phyloP scores from a whole-genome alignment of 2,329 filamentous ascomycete genomes.

The Gaeumannomyces tritici region DNA sequence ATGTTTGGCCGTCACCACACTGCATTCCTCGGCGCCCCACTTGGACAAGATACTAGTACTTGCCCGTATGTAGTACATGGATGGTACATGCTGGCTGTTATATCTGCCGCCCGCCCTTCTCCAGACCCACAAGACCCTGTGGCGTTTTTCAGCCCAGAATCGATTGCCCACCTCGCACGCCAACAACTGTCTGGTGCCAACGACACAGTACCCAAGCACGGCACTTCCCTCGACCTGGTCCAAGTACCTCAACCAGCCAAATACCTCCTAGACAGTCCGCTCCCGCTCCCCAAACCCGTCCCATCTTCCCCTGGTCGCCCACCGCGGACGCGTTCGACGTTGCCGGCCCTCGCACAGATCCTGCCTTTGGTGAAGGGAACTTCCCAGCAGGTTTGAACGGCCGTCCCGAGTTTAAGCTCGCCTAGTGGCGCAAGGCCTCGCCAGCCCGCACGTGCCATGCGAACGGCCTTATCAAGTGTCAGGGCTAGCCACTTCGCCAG shows the following conservation, averaged over 20 bases:
- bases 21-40: too few species aligned
- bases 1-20: too few species aligned
- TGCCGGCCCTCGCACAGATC: background rate
- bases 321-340: too few species aligned
- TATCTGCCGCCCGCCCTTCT: background rate
- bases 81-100: too few species aligned
- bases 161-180: too few species aligned
- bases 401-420: background rate
- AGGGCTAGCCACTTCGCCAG: too few species aligned
- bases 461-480: background rate
- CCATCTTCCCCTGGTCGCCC: background rate
- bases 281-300: background rate
- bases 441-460: background rate
- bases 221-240: background rate
- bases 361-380: background rate
- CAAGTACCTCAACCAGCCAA: too few species aligned
- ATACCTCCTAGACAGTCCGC: background rate
- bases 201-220: background rate
- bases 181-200: background rate
- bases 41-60: too few species aligned
- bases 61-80: too few species aligned
- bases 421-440: background rate
- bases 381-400: background rate
- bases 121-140: background rate
- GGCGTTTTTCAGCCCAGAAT: background rate